phyloP scores from a whole-genome alignment of 2,329 filamentous ascomycete genomes.

The Fusarium sulawesiense region DNA sequence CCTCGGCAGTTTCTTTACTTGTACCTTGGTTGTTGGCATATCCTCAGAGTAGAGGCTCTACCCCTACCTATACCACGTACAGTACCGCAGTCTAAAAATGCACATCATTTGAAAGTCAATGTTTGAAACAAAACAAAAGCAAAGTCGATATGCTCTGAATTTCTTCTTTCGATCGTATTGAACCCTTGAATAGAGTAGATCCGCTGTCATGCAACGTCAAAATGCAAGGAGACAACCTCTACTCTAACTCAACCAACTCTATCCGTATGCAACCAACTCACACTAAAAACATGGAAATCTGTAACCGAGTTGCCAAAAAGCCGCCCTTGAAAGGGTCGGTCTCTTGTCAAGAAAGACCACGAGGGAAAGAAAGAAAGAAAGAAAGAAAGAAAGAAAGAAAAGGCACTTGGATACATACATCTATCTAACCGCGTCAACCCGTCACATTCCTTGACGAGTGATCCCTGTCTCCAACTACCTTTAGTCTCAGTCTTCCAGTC shows the following conservation, averaged over 20 bases:
- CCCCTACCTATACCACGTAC: too few species aligned
- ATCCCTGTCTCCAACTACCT: slow-evolving; percentile 8
- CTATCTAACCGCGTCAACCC: neutral
- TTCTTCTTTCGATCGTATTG: neutral
- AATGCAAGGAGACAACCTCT: slow-evolving; percentile 14
- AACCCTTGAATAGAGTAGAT: neutral
- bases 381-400: neutral
- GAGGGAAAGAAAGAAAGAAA: neutral
- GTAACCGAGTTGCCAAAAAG: neutral
- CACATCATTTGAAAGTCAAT: neutral
- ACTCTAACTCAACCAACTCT: neutral
- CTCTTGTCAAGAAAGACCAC: neutral
- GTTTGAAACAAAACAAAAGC: neutral
- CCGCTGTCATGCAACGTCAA: slow-evolving; percentile 21
- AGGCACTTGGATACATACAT: neutral
- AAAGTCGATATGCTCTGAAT: neutral
- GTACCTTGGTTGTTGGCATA: neutral
- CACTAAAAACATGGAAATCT: neutral
- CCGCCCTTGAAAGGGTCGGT: neutral
- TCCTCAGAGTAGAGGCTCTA: neutral
- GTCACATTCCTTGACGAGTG: slow-evolving; percentile 18
- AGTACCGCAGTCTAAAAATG: neutral
- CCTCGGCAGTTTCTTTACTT: neutral
- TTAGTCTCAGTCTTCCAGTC: neutral
- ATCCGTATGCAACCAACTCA: neutral